These are phyloP conservation scores for Umbelopsis isabellina DNA, from an alignment of 192 early-diverging fungal species.

Conservation along the genomic window DNA sequence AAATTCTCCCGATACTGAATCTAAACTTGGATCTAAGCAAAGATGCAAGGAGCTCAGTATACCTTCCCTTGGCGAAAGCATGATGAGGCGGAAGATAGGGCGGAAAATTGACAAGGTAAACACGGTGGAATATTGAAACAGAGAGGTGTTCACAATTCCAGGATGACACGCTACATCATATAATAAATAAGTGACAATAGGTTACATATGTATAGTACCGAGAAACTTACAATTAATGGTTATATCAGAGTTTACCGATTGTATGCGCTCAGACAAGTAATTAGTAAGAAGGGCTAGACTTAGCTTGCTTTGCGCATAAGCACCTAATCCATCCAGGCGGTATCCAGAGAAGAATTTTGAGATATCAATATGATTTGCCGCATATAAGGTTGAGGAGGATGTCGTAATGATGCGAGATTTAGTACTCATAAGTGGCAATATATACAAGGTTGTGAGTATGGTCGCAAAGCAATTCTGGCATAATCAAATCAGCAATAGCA, in stretches of 20 bases:
- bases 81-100: neutral
- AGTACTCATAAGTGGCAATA: neutral
- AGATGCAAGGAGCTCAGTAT: slow-evolving; percentile 4
- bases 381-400: neutral
- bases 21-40: neutral
- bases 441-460: neutral
- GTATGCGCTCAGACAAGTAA: neutral
- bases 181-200: neutral
- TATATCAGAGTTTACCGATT: neutral
- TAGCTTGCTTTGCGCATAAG: neutral
- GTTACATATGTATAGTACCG: too few species aligned
- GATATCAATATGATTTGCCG: neutral
- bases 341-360: neutral
- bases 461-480: neutral
- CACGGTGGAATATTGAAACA: slow-evolving; percentile 13
- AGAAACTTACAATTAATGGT: neutral
- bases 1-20: neutral
- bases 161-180: neutral
- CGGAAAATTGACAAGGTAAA: slow-evolving; percentile 5
- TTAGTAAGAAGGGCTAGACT: neutral
- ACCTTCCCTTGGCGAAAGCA: slow-evolving; percentile 2
- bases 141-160: neutral
- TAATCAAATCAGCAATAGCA: too few species aligned
- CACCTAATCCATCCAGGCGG: neutral
- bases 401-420: neutral